Percentiles rank a stretch among this genome's conserved stretches.
phyloP scores from a whole-genome alignment of 768 basidiomycete genomes.

The Termitomyces sp. region DNA sequence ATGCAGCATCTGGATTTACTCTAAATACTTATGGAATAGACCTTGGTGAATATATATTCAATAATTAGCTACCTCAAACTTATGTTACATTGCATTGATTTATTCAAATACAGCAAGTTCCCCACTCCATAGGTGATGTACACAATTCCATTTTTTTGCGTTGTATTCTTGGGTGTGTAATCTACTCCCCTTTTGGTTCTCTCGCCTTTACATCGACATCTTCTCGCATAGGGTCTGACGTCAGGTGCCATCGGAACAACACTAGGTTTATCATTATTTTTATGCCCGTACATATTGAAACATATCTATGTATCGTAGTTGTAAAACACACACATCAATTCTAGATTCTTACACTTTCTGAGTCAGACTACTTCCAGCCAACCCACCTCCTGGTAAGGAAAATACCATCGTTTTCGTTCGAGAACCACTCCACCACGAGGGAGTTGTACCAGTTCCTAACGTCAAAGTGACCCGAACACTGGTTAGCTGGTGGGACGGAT shows the following conservation, averaged over 20 bases:
- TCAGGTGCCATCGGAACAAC: too few relatives aligned
- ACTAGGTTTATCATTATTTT: too few relatives aligned
- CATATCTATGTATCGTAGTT: not conserved
- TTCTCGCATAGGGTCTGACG: too few relatives aligned
- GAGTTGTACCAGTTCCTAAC: conserved; percentile 12
- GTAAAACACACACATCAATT: not conserved
- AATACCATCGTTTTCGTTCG: conserved; percentile 28
- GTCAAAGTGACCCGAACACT: conserved; percentile 32
- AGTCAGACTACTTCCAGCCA: conserved; percentile 44
- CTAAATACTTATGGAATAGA: too few relatives aligned
- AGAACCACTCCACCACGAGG: conserved; percentile 16
- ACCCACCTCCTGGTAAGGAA: conserved; percentile 36
- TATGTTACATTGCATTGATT: too few relatives aligned
- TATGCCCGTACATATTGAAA: not conserved
- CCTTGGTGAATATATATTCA: too few relatives aligned
- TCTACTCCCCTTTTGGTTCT: not conserved
- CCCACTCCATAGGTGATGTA: too few relatives aligned
- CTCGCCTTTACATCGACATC: too few relatives aligned
- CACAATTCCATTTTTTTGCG: too few relatives aligned
- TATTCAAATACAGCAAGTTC: too few relatives aligned
- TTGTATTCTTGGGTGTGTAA: not conserved
- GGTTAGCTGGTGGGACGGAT: conserved; percentile 54
- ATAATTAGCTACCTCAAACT: too few relatives aligned
- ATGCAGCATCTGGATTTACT: too few relatives aligned
- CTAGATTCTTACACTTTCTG: conserved; percentile 2